A percentile compares a stretch with the other conserved stretches of the same genome.
These are phyloP conservation scores for Gremmenia infestans DNA, from an alignment of 2,329 filamentous ascomycete genomes.

Conservation along the genomic window DNA sequence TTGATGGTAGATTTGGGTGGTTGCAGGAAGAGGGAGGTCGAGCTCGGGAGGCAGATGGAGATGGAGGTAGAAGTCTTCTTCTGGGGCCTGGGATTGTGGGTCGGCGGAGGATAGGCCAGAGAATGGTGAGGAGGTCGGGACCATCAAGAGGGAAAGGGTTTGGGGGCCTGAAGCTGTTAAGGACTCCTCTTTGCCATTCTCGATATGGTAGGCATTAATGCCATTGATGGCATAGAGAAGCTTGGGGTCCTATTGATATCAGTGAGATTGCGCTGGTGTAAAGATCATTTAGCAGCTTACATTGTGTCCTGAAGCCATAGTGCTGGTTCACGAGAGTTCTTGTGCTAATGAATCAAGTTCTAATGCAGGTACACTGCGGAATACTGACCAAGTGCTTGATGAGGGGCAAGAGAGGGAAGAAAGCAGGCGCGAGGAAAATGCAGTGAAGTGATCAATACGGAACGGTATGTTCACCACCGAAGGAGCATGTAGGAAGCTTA, in stretches of 20 bases:
- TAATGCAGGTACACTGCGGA: background rate
- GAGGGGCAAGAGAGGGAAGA: background rate
- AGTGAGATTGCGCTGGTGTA: constrained; percentile 3
- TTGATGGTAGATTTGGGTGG: constrained; percentile 96
- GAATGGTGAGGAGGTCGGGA: constrained; percentile 78
- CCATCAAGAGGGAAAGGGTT: constrained; percentile 91
- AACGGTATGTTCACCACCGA: background rate
- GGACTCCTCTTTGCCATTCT: constrained; percentile 76
- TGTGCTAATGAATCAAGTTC: background rate
- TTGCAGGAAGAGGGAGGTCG: constrained; percentile 87
- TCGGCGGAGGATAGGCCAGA: constrained; percentile 48
- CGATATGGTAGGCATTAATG: constrained; percentile 86
- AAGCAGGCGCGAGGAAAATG: background rate
- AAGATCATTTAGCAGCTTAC: constrained; percentile 11
- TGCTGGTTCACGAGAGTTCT: background rate
- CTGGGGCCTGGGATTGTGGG: constrained; percentile 50
- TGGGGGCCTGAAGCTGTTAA: constrained; percentile 84
- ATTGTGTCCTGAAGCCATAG: constrained; percentile 30
- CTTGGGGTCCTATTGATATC: constrained; percentile 48
- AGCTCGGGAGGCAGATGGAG: constrained; percentile 91
- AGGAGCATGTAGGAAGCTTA: background rate
- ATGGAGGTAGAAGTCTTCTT: constrained; percentile 96
- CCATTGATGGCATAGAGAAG: constrained; percentile 70
- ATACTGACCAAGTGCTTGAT: background rate
- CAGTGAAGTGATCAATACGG: background rate